Evolutionary conservation across 2,329 filamentous ascomycete genomes (phyloP).

Genomic region (Aspergillus puulaauensis): DNA sequence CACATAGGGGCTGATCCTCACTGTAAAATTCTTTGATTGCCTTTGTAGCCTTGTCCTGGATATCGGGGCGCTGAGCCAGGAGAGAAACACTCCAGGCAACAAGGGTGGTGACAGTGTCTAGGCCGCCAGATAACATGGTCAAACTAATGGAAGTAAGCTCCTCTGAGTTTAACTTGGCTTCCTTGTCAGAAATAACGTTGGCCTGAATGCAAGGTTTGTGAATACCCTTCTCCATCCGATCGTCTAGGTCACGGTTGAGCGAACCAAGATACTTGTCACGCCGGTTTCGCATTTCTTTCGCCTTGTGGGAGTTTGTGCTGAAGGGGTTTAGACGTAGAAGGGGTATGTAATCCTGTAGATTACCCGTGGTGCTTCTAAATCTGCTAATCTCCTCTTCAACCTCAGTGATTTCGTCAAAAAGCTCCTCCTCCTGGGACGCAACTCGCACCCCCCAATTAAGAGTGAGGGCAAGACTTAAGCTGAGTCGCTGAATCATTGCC

Average conservation of each 20-base stretch:
- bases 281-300: conserved; percentile 59
- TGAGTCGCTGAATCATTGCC: conserved; percentile 67
- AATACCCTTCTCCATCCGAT: conserved; percentile 60
- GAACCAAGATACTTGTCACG: conserved; percentile 60
- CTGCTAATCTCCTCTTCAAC: conserved; percentile 73
- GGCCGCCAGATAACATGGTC: conserved; percentile 67
- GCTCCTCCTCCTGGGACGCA: conserved; percentile 57
- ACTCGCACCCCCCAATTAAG: conserved; percentile 67
- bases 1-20: conserved; percentile 56
- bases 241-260: conserved; percentile 60
- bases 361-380: conserved; percentile 74
- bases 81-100: conserved; percentile 65
- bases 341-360: conserved; percentile 77
- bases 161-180: conserved; percentile 61
- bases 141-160: conserved; percentile 66
- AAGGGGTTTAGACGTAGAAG: conserved; percentile 67
- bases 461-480: conserved; percentile 61
- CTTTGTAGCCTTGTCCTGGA: conserved; percentile 59
- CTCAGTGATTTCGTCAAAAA: conserved; percentile 70
- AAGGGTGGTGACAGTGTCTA: conserved; percentile 66
- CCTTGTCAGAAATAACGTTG: conserved; percentile 64
- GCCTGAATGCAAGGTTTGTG: conserved; percentile 67
- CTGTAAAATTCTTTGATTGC: conserved; percentile 58
- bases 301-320: conserved; percentile 57
- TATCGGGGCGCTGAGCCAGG: conserved; percentile 59